Percentiles rank a stretch among this genome's conserved stretches.
These are phyloP conservation scores for Ilyonectria robusta DNA, from an alignment of 2,329 filamentous ascomycete genomes.

Conservation along the genomic window DNA sequence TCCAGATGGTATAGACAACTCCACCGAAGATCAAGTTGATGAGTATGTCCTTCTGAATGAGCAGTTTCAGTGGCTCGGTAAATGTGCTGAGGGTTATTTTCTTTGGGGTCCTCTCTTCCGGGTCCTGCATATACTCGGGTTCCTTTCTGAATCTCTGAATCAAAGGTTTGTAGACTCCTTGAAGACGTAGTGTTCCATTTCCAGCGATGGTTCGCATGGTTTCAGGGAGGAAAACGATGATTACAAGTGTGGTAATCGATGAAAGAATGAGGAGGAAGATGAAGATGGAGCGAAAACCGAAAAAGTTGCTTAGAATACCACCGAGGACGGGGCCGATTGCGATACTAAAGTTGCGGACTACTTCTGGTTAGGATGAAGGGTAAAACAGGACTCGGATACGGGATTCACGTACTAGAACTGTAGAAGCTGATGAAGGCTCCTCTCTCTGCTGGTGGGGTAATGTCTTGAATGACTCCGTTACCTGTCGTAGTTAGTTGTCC, in stretches of 20 bases:
- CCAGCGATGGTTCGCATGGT: slow-evolving; percentile 20
- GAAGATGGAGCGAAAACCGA: slow-evolving; percentile 25
- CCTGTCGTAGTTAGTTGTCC: slow-evolving; percentile 31
- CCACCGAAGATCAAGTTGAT: slow-evolving; percentile 11
- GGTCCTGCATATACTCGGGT: not conserved
- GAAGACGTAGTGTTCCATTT: slow-evolving; percentile 13
- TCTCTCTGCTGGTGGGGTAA: slow-evolving; percentile 45
- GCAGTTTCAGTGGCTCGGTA: slow-evolving; percentile 12
- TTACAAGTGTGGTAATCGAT: not conserved
- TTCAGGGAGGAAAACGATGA: slow-evolving; percentile 20
- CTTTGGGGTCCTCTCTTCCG: not conserved
- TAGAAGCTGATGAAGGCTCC: slow-evolving; percentile 51
- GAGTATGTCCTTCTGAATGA: slow-evolving; percentile 23
- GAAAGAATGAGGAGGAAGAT: slow-evolving; percentile 17
- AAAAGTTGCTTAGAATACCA: slow-evolving; percentile 17
- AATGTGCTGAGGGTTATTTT: slow-evolving; percentile 9
- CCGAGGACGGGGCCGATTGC: slow-evolving; percentile 26
- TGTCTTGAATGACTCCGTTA: slow-evolving; percentile 52
- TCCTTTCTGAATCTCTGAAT: slow-evolving; percentile 6
- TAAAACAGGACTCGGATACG: too few species aligned
- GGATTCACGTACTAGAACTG: slow-evolving; percentile 47
- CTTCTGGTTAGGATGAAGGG: not conserved
- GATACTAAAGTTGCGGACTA: slow-evolving; percentile 20
- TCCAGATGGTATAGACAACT: slow-evolving; percentile 25
- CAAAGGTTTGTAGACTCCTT: slow-evolving; percentile 21